Conservation (phyloP, 2,329 filamentous ascomycete species). For the Neoascochyta sp. region DNA sequence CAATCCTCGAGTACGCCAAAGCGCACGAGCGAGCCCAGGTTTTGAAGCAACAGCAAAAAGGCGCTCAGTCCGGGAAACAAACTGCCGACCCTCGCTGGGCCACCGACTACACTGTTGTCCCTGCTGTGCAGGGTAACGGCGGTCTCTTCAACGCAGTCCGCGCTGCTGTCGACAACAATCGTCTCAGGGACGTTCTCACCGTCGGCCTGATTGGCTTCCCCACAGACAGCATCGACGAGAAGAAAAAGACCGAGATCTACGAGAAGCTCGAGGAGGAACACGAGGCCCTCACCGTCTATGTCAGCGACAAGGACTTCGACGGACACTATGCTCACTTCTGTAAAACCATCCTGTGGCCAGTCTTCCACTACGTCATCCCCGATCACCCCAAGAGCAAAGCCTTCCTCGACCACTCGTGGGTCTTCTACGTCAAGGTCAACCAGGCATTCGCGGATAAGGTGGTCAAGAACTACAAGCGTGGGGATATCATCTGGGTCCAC, state of each 20-base stretch:
- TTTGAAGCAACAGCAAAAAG: conserved; percentile 21
- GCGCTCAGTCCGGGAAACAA: conserved; percentile 17
- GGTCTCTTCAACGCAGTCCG: conserved; percentile 85
- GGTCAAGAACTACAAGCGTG: conserved; percentile 85
- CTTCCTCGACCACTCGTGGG: conserved; percentile 95
- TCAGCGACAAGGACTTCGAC: conserved; percentile 87
- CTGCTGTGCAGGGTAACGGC: conserved; percentile 86
- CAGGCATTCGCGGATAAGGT: conserved; percentile 90
- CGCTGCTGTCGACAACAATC: conserved; percentile 67
- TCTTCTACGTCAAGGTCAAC: conserved; percentile 89
- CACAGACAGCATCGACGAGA: conserved; percentile 74
- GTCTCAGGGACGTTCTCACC: conserved; percentile 74
- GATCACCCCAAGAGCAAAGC: conserved; percentile 98
- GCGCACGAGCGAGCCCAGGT: conserved; percentile 39
- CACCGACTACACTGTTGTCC: conserved; percentile 78
- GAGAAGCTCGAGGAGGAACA: conserved; percentile 76
- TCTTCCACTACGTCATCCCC: conserved; percentile 97
- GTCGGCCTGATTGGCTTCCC: conserved; percentile 93
- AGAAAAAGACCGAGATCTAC: conserved; percentile 77
- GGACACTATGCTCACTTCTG: conserved; percentile 94
- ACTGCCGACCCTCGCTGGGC: conserved; percentile 51
- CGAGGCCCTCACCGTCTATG: conserved; percentile 78
- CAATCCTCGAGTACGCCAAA: conserved; percentile 66
- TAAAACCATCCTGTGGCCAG: conserved; percentile 96
- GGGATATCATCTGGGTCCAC: conserved; percentile 91